Percentiles rank a stretch among this genome's conserved stretches.
Evolutionary conservation across 192 early-diverging fungal species (phyloP).

Genomic region (Paraglomus occultum): DNA sequence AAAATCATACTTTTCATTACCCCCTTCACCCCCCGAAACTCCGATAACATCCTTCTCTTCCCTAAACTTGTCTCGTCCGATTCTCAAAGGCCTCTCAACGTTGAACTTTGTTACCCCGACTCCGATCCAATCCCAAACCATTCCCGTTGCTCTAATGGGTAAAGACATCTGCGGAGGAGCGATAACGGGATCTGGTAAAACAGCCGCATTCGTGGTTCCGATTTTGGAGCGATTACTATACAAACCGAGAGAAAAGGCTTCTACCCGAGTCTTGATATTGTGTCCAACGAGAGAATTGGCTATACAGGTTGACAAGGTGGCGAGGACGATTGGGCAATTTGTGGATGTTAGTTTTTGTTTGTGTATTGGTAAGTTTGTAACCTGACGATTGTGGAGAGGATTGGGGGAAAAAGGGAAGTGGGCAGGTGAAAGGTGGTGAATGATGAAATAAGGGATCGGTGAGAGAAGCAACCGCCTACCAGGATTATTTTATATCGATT

Average conservation of each 20-base stretch:
- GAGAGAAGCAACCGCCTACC: background rate
- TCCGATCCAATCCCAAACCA: conserved; percentile 87
- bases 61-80: conserved; percentile 93
- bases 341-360: conserved; percentile 86
- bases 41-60: conserved; percentile 79
- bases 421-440: background rate
- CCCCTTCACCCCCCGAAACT: conserved; percentile 39
- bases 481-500: too few species aligned
- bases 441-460: background rate
- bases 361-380: conserved; percentile 60
- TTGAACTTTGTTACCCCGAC: conserved; percentile 94
- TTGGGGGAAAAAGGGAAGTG: background rate
- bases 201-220: conserved; percentile 94
- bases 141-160: conserved; percentile 93
- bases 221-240: conserved; percentile 93
- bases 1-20: conserved; percentile 60
- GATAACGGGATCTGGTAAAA: conserved; percentile 98
- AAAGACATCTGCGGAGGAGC: conserved; percentile 98
- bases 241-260: conserved; percentile 74
- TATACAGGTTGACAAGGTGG: conserved; percentile 93
- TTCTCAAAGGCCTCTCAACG: conserved; percentile 85
- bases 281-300: conserved; percentile 98
- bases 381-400: background rate
- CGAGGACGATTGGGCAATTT: conserved; percentile 78
- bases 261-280: conserved; percentile 85